Base-by-base conservation (phyloP, 331 rosid genomes). In the Quercus tomentella region DNA sequence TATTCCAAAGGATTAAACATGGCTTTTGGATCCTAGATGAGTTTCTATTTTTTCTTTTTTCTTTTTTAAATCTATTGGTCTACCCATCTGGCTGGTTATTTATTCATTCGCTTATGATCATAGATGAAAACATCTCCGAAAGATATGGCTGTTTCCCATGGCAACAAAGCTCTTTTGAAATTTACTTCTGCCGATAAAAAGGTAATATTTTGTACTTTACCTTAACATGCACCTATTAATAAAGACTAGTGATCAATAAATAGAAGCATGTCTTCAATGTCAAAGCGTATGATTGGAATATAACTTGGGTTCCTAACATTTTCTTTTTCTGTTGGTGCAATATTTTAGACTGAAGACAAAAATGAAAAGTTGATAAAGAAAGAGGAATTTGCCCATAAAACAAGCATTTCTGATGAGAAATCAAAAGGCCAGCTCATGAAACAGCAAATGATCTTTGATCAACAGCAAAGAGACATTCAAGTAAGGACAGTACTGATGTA, bases 381-480 rank as follows among this genome's bases (percentile, higher is more conserved):
- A 70, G 90, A 86, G 72, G 83, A 82, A 52, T 31, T 4, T 10
- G 28, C 65, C 56, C 83, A 84, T 54, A 84, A 80, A 71, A 83
- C 57, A 58, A 56, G 26, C 56, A 66, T 85, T 51, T 77, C 82
- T 67, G 84, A 79, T 26, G 91, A 88, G 89, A 88, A 90, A 82
- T 87, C 82, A 23, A 88, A 87, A 76, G 70, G 82, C 43, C 82
- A 82, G 79, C 88, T 83, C 61, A 61, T 88, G 78, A 91, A 89
- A 77, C 89, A 90, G 79, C 75, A 90, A 82, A 82, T 75, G 86
- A 87, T 84, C 20, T 93, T 92, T 74, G 97, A 90, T 85, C 89
- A 85, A 75, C 97, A 93, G 68, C 93, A 96, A 76, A 88, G 82
- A 85, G 93, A 96, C 58, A 86, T 96, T 84, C 85, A 82, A 81